Percentiles rank a stretch among this genome's conserved stretches.
These are phyloP conservation scores for Medakamo hakoo DNA, from an alignment of 139 green algal genomes.

Conservation along the genomic window DNA sequence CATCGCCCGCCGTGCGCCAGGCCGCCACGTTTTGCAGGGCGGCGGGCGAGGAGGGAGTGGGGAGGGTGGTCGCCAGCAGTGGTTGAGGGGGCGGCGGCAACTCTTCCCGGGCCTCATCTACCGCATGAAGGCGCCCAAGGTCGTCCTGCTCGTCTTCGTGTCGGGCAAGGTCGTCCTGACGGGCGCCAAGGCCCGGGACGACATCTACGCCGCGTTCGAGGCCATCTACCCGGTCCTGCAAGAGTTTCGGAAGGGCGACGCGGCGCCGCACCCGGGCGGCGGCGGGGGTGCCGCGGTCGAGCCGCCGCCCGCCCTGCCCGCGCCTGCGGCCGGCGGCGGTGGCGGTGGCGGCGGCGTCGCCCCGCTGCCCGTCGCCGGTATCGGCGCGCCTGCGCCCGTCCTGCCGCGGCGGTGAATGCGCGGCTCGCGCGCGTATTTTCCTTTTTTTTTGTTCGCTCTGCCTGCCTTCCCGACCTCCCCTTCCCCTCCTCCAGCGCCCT, in stretches of 20 bases:
- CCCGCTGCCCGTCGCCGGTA: too few relatives aligned
- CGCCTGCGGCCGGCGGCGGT: too few relatives aligned
- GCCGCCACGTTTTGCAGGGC: too few relatives aligned
- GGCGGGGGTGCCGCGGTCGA: too few relatives aligned
- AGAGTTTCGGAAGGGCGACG: constrained; percentile 72
- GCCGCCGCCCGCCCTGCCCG: too few relatives aligned
- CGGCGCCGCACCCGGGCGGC: not conserved
- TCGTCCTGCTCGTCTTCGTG: constrained; percentile 99
- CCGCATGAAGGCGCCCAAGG: constrained; percentile 92
- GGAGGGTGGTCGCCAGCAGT: too few relatives aligned
- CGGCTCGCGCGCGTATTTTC: not conserved
- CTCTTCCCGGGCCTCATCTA: constrained; percentile 99
- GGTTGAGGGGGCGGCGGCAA: too few relatives aligned
- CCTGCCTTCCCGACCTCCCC: too few relatives aligned
- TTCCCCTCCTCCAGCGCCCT: too few relatives aligned
- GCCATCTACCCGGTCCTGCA: constrained; percentile 93
- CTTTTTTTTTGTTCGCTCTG: not conserved
- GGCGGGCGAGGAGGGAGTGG: too few relatives aligned
- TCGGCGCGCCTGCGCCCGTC: too few relatives aligned
- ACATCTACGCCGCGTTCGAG: constrained; percentile 97
- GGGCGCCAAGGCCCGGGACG: constrained; percentile 77
- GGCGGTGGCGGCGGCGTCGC: too few relatives aligned
- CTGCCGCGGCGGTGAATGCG: not conserved
- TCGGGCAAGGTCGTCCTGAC: constrained; percentile 80
- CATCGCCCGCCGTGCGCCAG: not conserved